Conservation (phyloP, 805 yeast genomes). For the Suhomyces emberorum region DNA sequence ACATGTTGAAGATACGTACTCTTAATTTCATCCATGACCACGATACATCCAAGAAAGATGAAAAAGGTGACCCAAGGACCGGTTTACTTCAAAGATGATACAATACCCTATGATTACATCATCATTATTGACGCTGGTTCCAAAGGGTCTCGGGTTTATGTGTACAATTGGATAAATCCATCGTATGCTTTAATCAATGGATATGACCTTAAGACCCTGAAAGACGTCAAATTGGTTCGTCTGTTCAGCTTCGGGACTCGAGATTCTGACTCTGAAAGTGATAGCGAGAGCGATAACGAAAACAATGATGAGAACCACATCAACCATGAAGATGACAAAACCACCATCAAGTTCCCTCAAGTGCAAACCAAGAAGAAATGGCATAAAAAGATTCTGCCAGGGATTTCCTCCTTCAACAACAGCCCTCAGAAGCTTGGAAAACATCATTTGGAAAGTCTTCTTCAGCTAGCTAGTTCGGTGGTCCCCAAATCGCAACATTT, state of each 20-base stretch:
- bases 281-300: background rate
- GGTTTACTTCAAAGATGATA: constrained; percentile 30
- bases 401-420: constrained; percentile 49
- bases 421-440: constrained; percentile 51
- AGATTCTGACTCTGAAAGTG: constrained; percentile 6
- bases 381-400: constrained; percentile 54
- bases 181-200: constrained; percentile 20
- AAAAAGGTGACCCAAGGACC: constrained; percentile 25
- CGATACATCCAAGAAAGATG: too few species aligned
- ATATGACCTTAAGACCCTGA: constrained; percentile 1
- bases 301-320: background rate
- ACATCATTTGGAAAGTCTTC: constrained; percentile 48
- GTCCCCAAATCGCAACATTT: constrained; percentile 59
- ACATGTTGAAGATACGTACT: too few species aligned
- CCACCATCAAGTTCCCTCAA: constrained; percentile 21
- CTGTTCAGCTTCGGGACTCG: constrained; percentile 10
- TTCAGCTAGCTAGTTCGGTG: constrained; percentile 45
- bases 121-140: constrained; percentile 66
- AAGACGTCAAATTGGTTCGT: too few species aligned
- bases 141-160: constrained; percentile 59
- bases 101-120: constrained; percentile 57
- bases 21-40: too few species aligned
- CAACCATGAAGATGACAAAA: background rate
- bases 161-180: constrained; percentile 54
- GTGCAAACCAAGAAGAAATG: constrained; percentile 39